These are phyloP conservation scores for Phaeosphaeriaceae sp. DNA, from an alignment of 2,329 filamentous ascomycete genomes.

Conservation along the genomic window DNA sequence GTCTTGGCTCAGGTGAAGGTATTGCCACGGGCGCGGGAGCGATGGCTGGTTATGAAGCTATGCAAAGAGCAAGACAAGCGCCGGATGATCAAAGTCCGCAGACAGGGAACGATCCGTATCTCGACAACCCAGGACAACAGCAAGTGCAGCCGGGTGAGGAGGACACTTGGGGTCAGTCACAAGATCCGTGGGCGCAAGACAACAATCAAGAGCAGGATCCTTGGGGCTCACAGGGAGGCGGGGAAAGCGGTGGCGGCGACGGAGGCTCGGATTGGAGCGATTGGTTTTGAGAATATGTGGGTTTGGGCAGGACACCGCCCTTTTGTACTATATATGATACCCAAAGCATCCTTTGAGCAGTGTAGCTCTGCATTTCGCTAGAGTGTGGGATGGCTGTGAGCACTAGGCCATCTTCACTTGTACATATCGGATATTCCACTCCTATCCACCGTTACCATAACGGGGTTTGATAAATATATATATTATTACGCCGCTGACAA, in stretches of 20 bases:
- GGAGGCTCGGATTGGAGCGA: conserved; percentile 31
- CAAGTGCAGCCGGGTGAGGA: conserved; percentile 23
- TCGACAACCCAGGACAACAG: conserved; percentile 27
- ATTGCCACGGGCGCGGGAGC: conserved; percentile 61
- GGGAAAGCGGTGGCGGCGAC: conserved; percentile 17
- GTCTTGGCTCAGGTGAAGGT: conserved; percentile 51
- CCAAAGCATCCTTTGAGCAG: not conserved
- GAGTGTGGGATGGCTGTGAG: not conserved
- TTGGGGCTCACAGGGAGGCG: conserved; percentile 39
- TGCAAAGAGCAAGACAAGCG: conserved; percentile 59
- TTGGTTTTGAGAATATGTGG: conserved; percentile 23
- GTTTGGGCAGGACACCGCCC: not conserved
- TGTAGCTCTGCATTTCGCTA: not conserved
- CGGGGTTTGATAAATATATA: not conserved
- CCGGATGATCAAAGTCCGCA: conserved; percentile 39
- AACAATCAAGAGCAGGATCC: conserved; percentile 32
- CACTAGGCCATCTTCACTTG: not conserved
- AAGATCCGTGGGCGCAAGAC: conserved; percentile 34
- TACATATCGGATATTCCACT: not conserved
- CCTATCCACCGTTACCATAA: not conserved
- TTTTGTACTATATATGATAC: conserved; percentile 1
- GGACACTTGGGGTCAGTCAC: conserved; percentile 37
- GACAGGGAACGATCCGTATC: conserved; percentile 26
- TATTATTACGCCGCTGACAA: not conserved
- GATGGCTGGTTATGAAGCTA: conserved; percentile 69